A percentile compares a stretch with the other conserved stretches of the same genome.
phyloP scores from a whole-genome alignment of 2,329 filamentous ascomycete species.

The Arthrinium puccinioides region DNA sequence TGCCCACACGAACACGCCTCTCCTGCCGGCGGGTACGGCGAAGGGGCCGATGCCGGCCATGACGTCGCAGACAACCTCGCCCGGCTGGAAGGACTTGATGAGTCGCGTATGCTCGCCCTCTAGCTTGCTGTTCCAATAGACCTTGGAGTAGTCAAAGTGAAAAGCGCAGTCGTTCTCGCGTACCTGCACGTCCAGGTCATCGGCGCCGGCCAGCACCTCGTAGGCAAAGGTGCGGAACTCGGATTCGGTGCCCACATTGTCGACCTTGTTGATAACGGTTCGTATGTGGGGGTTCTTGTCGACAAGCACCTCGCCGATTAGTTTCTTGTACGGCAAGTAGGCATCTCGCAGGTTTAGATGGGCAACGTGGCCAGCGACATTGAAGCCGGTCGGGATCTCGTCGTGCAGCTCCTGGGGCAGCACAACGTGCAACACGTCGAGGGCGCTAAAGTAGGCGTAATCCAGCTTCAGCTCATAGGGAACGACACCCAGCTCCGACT shows the following conservation, averaged over 20 bases:
- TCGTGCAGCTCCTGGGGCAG: slow-evolving; percentile 73
- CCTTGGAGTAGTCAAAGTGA: slow-evolving; percentile 87
- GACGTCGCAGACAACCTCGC: slow-evolving; percentile 88
- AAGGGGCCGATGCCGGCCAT: slow-evolving; percentile 98
- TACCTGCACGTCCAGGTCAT: slow-evolving; percentile 77
- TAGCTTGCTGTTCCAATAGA: slow-evolving; percentile 96
- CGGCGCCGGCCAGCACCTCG: slow-evolving; percentile 74
- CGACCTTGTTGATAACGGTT: slow-evolving; percentile 94
- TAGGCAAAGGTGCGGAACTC: slow-evolving; percentile 90
- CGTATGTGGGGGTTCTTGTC: slow-evolving; percentile 80
- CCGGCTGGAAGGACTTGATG: slow-evolving; percentile 66
- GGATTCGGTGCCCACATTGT: slow-evolving; percentile 78
- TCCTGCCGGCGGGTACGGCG: slow-evolving; percentile 84
- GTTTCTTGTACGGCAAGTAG: slow-evolving; percentile 76
- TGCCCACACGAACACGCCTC: slow-evolving; percentile 86
- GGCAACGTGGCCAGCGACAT: slow-evolving; percentile 82
- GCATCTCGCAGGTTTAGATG: slow-evolving; percentile 84
- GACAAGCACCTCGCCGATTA: slow-evolving; percentile 78
- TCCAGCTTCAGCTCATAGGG: slow-evolving; percentile 70
- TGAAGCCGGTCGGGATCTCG: slow-evolving; percentile 81
- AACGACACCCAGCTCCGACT: slow-evolving; percentile 61
- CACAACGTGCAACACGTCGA: slow-evolving; percentile 73
- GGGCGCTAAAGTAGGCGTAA: slow-evolving; percentile 61
- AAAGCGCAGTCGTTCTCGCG: slow-evolving; percentile 82
- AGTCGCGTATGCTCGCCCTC: slow-evolving; percentile 83